A percentile compares a stretch with the other conserved stretches of the same genome.
These are phyloP conservation scores for Cutaneotrichosporon curvatum DNA, from an alignment of 1,284 basidiomycete genomes.

Conservation along the genomic window DNA sequence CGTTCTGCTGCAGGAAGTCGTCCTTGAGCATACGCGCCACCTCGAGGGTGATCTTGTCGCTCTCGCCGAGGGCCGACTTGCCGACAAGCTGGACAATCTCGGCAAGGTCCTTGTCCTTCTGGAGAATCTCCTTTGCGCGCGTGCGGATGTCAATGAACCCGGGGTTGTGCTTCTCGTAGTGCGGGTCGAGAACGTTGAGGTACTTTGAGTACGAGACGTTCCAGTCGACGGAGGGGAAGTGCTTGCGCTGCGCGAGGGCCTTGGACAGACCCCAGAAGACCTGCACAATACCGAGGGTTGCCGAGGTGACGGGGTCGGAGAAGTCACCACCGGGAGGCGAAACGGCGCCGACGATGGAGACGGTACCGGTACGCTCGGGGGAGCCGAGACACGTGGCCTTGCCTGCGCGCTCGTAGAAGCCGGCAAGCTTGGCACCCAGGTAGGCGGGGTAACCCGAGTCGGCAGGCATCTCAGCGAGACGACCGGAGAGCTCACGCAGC, in stretches of 20 bases:
- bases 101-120: constrained; percentile 96
- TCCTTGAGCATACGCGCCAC: constrained; percentile 94
- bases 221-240: constrained; percentile 99
- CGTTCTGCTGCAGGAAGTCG: constrained; percentile 98
- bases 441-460: constrained; percentile 99
- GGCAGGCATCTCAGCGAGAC: constrained; percentile 98
- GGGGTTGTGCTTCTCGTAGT: constrained; percentile 84
- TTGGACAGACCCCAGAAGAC: constrained; percentile 62
- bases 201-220: constrained; percentile 98
- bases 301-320: constrained; percentile 95
- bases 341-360: constrained; percentile 97
- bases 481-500: constrained; percentile 97
- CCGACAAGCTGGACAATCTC: constrained; percentile 99
- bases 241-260: constrained; percentile 75
- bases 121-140: constrained; percentile 90
- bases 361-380: constrained; percentile 81
- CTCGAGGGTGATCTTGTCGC: constrained; percentile 97
- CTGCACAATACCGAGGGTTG: constrained; percentile 96
- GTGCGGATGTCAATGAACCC: constrained; percentile 90
- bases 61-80: constrained; percentile 94
- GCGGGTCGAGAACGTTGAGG: constrained; percentile 85
- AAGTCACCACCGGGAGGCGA: constrained; percentile 99
- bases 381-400: constrained; percentile 89
- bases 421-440: constrained; percentile 87
- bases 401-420: constrained; percentile 99